Evolutionary conservation across 2,329 filamentous ascomycete species (phyloP), one percentile per base, ranked within the genome.

Genomic region (Monosporascus sp.): DNA sequence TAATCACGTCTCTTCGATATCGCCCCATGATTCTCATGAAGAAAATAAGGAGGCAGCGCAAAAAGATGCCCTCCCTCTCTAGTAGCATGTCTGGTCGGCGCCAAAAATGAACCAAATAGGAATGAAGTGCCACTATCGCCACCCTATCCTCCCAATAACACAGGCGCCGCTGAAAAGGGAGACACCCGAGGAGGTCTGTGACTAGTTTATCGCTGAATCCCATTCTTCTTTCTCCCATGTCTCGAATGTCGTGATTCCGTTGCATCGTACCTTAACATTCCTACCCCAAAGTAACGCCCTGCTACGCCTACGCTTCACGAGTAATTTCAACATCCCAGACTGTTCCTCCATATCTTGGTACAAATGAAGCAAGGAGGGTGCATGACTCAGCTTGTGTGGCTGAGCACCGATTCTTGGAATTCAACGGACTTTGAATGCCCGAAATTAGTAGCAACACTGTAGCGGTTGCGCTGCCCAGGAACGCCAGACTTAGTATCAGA

Each of bases 401-500:
- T 22, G 43, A 27, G 43, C 43, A 5, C 22, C 20, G 43, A 14
- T 22, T 26, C 20, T 26, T 20, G 31, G 48, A 50, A 41, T 19
- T 6, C 20, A 45, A 37, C 34, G 31, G 36, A 27, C 22, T 31
- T 50, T 44, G 48, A 19, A n/a, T 31, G 34, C 19, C 27, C 16
- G 36, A 41, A 37, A 27, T 36, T 20, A 36, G 34, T 40, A 38
- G 27, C 20, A 17, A 36, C 19, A 16, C 19, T 7, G 36, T 8
- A 27, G 20, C 6, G 11, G 43, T 19, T n/a, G n/a, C 7, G n/a
- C 27, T 31, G 41, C 41, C 34, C 37, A 22, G 47, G 20, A 43
- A 51, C 48, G 40, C 36, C 27, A 26, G 34, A 27, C 31, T 31
- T 41, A 50, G 44, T 51, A 36, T 48, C 50, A 48, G 58, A 52